Base-by-base conservation (phyloP, 2,329 filamentous ascomycete genomes). In the Sporothrix dimorphospora region DNA sequence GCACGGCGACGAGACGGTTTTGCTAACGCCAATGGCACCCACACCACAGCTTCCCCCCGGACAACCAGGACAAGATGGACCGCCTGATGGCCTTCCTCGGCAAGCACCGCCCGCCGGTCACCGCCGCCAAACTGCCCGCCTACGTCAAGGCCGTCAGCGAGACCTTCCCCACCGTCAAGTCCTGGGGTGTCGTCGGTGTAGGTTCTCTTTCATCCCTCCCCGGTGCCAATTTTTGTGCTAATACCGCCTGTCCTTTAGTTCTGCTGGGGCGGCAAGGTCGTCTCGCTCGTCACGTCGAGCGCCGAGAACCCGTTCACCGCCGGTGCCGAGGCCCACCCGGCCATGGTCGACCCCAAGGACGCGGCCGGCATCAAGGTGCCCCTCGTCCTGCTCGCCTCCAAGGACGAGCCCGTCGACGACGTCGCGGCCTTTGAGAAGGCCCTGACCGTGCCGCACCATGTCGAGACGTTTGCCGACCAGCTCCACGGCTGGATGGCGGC, bases 401-500 rank as follows among this genome's bases (percentile, higher is more conserved):
- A 86, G 77, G 91, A 93, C 75, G 89, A 92, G 82, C 79, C 83
- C 3, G 81, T 79, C 0, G 85, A 87, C 3, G 84, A 84, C 51
- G 86, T 90, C 53, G 81, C 87, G 79, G 82, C 87, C 78, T 89
- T 88, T 74, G 83, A 87, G 78, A 79, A 82, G n/a, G 82, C 81
- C 11, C 83, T 92, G 69, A 82, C 81, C 38, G 85, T 82, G 1
- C 81, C 86, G 72, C 88, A 89, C 77, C 85, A 89, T 74, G 86
- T 91, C 70, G 90, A 92, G 83, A 89, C 79, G n/a, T 92, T 91
- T 77, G 76, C 77, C 30, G 89, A 89, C 77, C 90, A 91, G 84
- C 85, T 90, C 78, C 91, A 93, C 80, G 91, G 91, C 59, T 93
- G 90, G 90, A 93, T 92, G 91, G 89, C 88, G 1, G 90, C 91